These are phyloP conservation scores for Flaveria ramosissima DNA, from an alignment of 129 eudicot species.

Conservation along the genomic window DNA sequence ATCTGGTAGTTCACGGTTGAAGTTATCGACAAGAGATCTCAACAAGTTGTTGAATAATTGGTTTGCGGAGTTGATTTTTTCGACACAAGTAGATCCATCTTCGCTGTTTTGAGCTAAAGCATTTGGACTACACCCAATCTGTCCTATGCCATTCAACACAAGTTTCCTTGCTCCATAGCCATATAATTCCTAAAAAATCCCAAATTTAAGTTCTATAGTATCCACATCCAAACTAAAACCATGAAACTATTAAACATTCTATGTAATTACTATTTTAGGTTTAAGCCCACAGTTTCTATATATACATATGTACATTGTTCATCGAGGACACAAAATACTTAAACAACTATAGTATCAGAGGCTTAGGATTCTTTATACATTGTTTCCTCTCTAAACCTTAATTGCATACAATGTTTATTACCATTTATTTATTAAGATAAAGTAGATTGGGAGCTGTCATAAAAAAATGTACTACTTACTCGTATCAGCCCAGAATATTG, in stretches of 20 bases:
- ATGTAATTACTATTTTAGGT: too few relatives aligned
- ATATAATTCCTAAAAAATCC: conserved; percentile 51
- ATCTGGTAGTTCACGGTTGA: conserved; percentile 55
- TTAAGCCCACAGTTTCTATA: too few relatives aligned
- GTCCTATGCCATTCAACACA: conserved; percentile 76
- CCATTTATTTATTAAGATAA: too few relatives aligned
- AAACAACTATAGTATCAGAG: too few relatives aligned
- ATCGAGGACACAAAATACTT: too few relatives aligned
- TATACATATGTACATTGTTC: too few relatives aligned
- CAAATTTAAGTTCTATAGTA: neutral
- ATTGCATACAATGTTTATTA: too few relatives aligned
- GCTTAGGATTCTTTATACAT: too few relatives aligned
- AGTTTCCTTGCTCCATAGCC: conserved; percentile 86
- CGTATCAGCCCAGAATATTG: conserved; percentile 65
- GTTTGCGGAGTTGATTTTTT: conserved; percentile 59
- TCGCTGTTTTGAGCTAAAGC: conserved; percentile 74
- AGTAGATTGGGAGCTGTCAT: too few relatives aligned
- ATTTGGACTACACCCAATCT: conserved; percentile 96
- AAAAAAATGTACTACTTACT: conserved; percentile 33
- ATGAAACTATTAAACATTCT: too few relatives aligned
- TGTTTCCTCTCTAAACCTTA: too few relatives aligned
- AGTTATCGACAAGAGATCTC: conserved; percentile 50
- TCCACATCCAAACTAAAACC: neutral
- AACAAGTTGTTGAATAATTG: conserved; percentile 67
- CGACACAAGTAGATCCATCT: conserved; percentile 72